Conservation (phyloP, 148 eudicot species). For the Chenopodium suecicum region DNA sequence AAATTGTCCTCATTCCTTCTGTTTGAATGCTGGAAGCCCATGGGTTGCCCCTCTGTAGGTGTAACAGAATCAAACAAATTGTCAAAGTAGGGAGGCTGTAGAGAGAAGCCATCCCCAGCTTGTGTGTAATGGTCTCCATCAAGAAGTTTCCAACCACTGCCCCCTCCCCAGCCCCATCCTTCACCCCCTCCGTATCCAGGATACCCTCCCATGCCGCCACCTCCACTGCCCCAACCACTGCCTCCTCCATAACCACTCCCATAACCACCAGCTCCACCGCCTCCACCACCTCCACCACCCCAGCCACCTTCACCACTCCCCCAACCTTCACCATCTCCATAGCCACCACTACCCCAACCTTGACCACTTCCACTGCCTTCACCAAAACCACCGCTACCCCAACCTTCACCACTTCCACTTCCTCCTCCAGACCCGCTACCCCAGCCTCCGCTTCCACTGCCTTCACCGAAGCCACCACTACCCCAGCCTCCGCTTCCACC, state of each 20-base stretch:
- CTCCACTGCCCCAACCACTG: not conserved
- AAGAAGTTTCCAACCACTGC: not conserved
- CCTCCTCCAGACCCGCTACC: not conserved
- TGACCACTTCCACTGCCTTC: constrained; percentile 1
- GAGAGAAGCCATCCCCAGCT: not conserved
- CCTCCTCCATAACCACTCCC: not conserved
- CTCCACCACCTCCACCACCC: not conserved
- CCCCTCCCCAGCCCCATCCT: not conserved
- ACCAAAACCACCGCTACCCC: not conserved
- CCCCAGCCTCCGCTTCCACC: constrained; percentile 8
- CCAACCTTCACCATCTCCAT: not conserved
- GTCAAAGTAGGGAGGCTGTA: constrained; percentile 1
- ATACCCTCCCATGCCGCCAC: not conserved
- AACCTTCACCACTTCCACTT: not conserved
- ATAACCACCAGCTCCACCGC: not conserved
- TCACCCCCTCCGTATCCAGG: not conserved
- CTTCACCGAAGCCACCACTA: not conserved
- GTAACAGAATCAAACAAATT: not conserved
- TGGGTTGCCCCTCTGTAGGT: not conserved
- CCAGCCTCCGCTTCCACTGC: not conserved
- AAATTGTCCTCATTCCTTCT: not conserved
- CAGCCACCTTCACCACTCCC: not conserved
- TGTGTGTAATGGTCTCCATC: not conserved
- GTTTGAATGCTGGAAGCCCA: constrained; percentile 4
- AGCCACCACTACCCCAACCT: not conserved